Percentiles rank a stretch among this genome's conserved stretches.
Evolutionary conservation across 345 rosid species (phyloP).

Genomic region (Conringia planisiliqua): DNA sequence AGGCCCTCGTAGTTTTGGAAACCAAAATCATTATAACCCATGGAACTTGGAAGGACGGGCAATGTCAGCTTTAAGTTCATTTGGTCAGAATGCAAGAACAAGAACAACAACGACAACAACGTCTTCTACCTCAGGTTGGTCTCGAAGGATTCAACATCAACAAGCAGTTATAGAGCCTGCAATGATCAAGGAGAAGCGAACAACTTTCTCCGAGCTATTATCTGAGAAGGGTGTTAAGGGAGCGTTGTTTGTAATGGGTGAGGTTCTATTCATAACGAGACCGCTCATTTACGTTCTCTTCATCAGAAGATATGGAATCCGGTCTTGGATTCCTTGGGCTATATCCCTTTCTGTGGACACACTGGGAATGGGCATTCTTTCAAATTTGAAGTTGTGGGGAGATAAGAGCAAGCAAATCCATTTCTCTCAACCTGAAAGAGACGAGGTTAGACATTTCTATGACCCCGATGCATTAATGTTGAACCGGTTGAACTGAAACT

Average conservation of each 20-base stretch:
- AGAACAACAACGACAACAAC: conserved; percentile 16
- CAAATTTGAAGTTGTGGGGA: conserved; percentile 32
- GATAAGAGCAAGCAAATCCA: conserved; percentile 38
- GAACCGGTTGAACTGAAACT: conserved; percentile 1
- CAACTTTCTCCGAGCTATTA: conserved; percentile 47
- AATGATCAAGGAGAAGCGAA: conserved; percentile 36
- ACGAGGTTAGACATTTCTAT: conserved; percentile 57
- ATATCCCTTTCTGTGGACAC: conserved; percentile 71
- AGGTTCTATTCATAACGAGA: conserved; percentile 68
- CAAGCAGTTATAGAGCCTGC: conserved; percentile 53
- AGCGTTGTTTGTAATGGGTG: conserved; percentile 61
- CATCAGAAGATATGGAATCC: conserved; percentile 68
- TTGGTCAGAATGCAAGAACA: conserved; percentile 73
- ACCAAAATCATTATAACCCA: conserved; percentile 36
- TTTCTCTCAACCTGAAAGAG: conserved; percentile 55
- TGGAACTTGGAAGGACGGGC: conserved; percentile 84
- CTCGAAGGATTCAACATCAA: conserved; percentile 59
- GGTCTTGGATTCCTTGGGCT: conserved; percentile 95
- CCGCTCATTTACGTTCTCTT: conserved; percentile 91
- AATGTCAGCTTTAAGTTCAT: conserved; percentile 65
- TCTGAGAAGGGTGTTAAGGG: conserved; percentile 70
- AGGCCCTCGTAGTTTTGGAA: conserved; percentile 30
- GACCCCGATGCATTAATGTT: background rate
- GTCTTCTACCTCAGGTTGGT: conserved; percentile 49
- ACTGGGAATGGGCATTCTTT: conserved; percentile 51